Base-by-base conservation (phyloP, 495 filamentous ascomycete species). In the Aspergillus affinis region DNA sequence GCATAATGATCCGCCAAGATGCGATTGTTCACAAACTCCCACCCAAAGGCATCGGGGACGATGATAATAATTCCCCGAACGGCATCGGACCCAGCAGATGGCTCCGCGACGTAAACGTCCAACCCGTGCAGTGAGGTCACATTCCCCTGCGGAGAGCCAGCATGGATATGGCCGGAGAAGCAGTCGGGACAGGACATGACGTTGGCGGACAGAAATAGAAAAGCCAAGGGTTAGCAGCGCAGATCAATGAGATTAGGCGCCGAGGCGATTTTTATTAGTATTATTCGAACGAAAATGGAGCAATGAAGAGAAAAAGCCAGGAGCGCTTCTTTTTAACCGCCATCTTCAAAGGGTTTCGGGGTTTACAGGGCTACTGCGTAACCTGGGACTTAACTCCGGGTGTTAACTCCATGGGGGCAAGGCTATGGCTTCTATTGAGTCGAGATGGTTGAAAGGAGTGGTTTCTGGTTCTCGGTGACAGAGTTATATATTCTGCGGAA, bases 11-110 rank as follows among this genome's bases (percentile, higher is more conserved):
- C 84, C 5, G 81, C 78, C 12, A 87, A 65, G 0, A 83, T 63
- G 6, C 84, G 71, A 36, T 73, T 77, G 62, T 88, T 87, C 20
- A 70, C 65, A 18, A 86, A 72, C 17, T 72, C 60, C 83, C 84
- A 88, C 13, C 85, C 85, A 53, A 86, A 85, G 10, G 79, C 77
- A 66, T 87, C 84, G 5, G 83, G 65, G 50, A 87, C 70, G 51
- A 85, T 72, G 51, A 87, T 74, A 12, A 86, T 69, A 32, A 83
- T 73, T 10, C 78, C 81, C 48, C 79, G 78, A 10, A 73, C 69
- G 9, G 58, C 51, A 5, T 61, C 57, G 5, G 68, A 76, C 9
- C 51, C 46, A 27, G 59, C 58, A 0, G 69, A 47, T 0, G 81
- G 81, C 7, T 63, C 55, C 1, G 75, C 62, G 7, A 86, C 68